Conservation (phyloP, 2,329 filamentous ascomycete genomes). For the Fusarium sp. region DNA sequence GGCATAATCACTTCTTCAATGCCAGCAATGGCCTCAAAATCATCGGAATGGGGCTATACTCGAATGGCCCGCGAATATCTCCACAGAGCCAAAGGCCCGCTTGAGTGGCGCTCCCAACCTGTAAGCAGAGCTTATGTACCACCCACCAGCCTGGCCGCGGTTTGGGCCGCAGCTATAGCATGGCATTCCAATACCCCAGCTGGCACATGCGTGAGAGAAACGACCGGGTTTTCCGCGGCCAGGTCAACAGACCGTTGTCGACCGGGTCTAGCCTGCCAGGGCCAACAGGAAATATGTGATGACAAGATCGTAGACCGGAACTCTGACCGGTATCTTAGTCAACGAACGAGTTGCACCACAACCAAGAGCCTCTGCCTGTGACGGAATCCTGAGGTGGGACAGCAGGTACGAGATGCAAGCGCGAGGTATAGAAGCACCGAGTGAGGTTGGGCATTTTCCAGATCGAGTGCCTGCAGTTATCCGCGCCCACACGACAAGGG, state of each 20-base stretch:
- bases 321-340: constrained; percentile 9
- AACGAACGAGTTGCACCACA: constrained; percentile 9
- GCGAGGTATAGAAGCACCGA: constrained; percentile 24
- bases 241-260: constrained; percentile 20
- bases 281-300: constrained; percentile 29
- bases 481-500: constrained; percentile 18
- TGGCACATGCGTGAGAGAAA: constrained; percentile 26
- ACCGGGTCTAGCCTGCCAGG: constrained; percentile 25
- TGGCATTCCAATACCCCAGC: constrained; percentile 26
- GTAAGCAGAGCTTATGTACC: constrained; percentile 18
- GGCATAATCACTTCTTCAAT: constrained; percentile 2
- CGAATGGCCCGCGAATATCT: neutral
- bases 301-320: constrained; percentile 16
- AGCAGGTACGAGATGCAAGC: constrained; percentile 41
- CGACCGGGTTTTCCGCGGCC: constrained; percentile 32
- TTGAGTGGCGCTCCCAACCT: constrained; percentile 36
- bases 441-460: constrained; percentile 23
- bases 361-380: constrained; percentile 17
- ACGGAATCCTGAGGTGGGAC: constrained; percentile 29
- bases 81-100: constrained; percentile 22
- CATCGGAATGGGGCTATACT: constrained; percentile 1
- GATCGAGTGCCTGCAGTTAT: constrained; percentile 30
- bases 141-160: constrained; percentile 38
- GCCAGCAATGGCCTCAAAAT: neutral
- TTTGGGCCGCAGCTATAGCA: constrained; percentile 41